phyloP scores from a whole-genome alignment of 768 basidiomycete species.

The Macrolepiota albuminosa region DNA sequence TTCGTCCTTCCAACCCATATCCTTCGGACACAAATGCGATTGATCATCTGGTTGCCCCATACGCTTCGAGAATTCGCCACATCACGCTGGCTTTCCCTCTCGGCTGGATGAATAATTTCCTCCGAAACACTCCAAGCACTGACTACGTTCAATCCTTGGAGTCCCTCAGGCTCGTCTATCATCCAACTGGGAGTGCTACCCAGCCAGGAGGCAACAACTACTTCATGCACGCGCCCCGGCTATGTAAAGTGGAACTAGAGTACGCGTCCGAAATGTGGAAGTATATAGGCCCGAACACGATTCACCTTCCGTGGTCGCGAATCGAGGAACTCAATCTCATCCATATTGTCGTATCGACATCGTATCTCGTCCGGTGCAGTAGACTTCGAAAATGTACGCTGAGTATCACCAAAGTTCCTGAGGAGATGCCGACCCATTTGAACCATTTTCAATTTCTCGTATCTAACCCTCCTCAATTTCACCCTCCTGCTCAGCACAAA shows the following conservation, averaged over 20 bases:
- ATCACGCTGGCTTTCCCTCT: constrained; percentile 9
- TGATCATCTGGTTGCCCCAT: too few species aligned
- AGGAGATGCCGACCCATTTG: not conserved
- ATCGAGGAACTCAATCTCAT: constrained; percentile 8
- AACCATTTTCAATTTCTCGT: not conserved
- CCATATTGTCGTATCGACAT: constrained; percentile 1
- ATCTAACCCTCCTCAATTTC: not conserved
- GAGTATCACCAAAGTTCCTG: constrained; percentile 3
- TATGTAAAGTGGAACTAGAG: constrained; percentile 6
- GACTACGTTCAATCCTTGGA: constrained; percentile 2
- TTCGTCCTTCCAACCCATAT: too few species aligned
- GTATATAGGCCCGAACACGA: not conserved
- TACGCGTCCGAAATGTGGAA: constrained; percentile 1
- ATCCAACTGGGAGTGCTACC: not conserved
- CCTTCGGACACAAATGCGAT: too few species aligned
- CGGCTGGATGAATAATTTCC: constrained; percentile 7
- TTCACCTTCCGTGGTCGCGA: constrained; percentile 11
- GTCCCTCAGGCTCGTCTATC: constrained; percentile 5
- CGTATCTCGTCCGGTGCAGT: not conserved
- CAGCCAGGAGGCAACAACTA: not conserved
- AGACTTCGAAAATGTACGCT: constrained; percentile 3
- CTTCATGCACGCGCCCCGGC: not conserved
- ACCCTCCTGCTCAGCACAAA: not conserved
- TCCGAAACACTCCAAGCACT: not conserved
- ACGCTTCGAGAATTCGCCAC: constrained; percentile 4